phyloP scores from a whole-genome alignment of 345 rosid genomes.

The Linum tenue region DNA sequence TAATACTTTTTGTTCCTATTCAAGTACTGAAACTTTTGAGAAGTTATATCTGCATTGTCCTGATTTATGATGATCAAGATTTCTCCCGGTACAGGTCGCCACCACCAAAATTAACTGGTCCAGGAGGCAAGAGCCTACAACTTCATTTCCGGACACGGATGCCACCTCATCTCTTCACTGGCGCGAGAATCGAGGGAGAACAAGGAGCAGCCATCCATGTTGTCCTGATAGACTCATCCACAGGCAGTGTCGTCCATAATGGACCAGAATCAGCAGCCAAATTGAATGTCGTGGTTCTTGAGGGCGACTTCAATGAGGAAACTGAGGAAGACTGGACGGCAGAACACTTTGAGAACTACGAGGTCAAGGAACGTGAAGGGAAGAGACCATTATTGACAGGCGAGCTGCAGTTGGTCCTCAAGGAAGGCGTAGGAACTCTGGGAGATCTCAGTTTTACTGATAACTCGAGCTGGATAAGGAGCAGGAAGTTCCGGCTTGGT shows the following conservation, averaged over 20 bases:
- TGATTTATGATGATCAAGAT: background rate
- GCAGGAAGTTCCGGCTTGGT: slow-evolving; percentile 95
- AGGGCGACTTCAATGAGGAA: slow-evolving; percentile 79
- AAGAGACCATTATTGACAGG: slow-evolving; percentile 83
- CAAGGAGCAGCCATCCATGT: slow-evolving; percentile 77
- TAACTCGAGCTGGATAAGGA: slow-evolving; percentile 95
- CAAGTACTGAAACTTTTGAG: background rate
- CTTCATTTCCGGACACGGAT: slow-evolving; percentile 74
- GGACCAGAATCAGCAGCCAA: slow-evolving; percentile 64
- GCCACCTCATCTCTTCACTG: slow-evolving; percentile 92
- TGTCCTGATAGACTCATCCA: slow-evolving; percentile 47
- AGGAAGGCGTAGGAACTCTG: slow-evolving; percentile 80
- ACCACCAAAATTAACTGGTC: slow-evolving; percentile 49
- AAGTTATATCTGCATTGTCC: background rate
- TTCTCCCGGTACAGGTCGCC: slow-evolving; percentile 35
- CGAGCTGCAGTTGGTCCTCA: slow-evolving; percentile 58
- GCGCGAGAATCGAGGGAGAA: slow-evolving; percentile 89
- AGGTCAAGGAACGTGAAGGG: slow-evolving; percentile 83
- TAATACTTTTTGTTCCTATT: background rate
- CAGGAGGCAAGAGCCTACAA: slow-evolving; percentile 50
- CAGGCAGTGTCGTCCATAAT: slow-evolving; percentile 51
- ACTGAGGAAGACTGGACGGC: slow-evolving; percentile 53
- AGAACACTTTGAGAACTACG: slow-evolving; percentile 64
- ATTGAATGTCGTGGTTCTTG: slow-evolving; percentile 65
- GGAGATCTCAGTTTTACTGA: slow-evolving; percentile 85